Evolutionary conservation across 306 rosid species (phyloP).

Genomic region (Pyrus betulifolia): DNA sequence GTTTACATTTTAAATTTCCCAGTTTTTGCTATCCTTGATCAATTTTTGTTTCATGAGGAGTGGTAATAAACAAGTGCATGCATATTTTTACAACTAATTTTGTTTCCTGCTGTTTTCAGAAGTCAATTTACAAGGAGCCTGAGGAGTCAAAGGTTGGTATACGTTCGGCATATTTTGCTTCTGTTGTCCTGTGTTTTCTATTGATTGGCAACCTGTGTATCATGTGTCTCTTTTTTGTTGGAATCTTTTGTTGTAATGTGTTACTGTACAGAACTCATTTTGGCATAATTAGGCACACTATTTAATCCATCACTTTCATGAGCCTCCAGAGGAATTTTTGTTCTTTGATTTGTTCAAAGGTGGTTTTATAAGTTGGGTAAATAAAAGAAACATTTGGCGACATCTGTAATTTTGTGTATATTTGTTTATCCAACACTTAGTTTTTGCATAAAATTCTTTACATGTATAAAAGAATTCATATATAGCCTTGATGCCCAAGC

Average conservation of each 20-base stretch:
- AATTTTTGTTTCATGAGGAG: neutral
- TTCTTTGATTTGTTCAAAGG: neutral
- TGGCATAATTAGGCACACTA: neutral
- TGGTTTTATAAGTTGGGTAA: neutral
- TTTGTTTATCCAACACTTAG: neutral
- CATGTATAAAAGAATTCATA: neutral
- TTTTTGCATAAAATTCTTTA: neutral
- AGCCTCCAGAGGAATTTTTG: neutral
- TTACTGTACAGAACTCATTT: neutral
- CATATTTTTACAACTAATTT: slow-evolving; percentile 8
- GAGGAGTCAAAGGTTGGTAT: slow-evolving; percentile 71
- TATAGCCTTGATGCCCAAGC: neutral
- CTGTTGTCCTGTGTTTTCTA: neutral
- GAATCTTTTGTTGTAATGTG: slow-evolving; percentile 7
- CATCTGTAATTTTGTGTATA: neutral
- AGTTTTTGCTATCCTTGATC: neutral
- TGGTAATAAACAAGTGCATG: neutral
- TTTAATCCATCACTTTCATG: neutral
- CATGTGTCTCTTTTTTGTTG: neutral
- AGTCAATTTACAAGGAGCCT: slow-evolving; percentile 68
- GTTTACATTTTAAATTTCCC: neutral
- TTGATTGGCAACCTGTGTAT: neutral
- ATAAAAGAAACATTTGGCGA: neutral
- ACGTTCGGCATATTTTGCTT: neutral
- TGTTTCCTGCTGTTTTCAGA: slow-evolving; percentile 43